Evolutionary conservation across 1,284 basidiomycete species (phyloP).

Genomic region (Marasmius sp.): DNA sequence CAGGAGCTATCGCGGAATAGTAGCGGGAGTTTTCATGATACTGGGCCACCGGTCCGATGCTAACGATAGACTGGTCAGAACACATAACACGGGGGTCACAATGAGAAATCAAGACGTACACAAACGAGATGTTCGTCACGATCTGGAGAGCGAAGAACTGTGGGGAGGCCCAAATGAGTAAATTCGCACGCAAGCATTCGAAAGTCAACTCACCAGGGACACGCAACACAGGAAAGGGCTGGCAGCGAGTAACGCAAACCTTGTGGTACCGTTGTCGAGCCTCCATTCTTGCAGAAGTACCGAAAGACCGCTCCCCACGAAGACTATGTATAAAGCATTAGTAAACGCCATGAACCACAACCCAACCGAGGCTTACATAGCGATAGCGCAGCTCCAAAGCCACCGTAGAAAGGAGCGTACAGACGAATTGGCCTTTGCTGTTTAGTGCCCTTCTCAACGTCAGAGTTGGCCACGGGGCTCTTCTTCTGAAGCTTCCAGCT

Average conservation of each 20-base stretch:
- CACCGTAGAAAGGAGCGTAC: slow-evolving; percentile 79
- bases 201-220: slow-evolving; percentile 51
- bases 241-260: slow-evolving; percentile 65
- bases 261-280: slow-evolving; percentile 61
- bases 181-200: not conserved
- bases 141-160: slow-evolving; percentile 69
- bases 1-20: slow-evolving; percentile 63
- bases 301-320: slow-evolving; percentile 57
- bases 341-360: not conserved
- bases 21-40: slow-evolving; percentile 74
- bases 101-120: slow-evolving; percentile 34
- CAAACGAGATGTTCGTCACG: slow-evolving; percentile 57
- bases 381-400: slow-evolving; percentile 64
- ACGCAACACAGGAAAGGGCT: slow-evolving; percentile 74
- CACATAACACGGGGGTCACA: slow-evolving; percentile 7
- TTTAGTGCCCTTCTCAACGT: slow-evolving; percentile 52
- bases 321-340: slow-evolving; percentile 41
- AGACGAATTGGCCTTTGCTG: slow-evolving; percentile 61
- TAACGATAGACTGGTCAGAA: slow-evolving; percentile 17
- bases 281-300: slow-evolving; percentile 65
- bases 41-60: slow-evolving; percentile 72
- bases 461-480: slow-evolving; percentile 33
- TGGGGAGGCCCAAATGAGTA: slow-evolving; percentile 2
- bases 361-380: slow-evolving; percentile 47
- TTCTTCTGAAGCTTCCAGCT: slow-evolving; percentile 33